A percentile compares a stretch with the other conserved stretches of the same genome.
phyloP scores from a whole-genome alignment of 306 rosid species.

The Citrullus colocynthis region DNA sequence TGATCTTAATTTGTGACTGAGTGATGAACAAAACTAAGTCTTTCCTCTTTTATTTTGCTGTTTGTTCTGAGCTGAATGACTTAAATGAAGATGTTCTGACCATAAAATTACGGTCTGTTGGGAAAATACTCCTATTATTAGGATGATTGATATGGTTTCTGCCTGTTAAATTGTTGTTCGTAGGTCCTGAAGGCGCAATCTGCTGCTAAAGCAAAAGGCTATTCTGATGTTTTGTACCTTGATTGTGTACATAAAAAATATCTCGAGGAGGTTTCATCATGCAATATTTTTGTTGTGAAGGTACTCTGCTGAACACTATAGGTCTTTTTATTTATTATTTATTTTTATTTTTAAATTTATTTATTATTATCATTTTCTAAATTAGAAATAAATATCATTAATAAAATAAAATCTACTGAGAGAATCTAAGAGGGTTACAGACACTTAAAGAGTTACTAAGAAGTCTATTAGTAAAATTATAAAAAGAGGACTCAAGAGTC shows the following conservation, averaged over 20 bases:
- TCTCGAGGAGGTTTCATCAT: conserved; percentile 96
- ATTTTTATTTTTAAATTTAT: neutral
- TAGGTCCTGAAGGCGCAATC: conserved; percentile 95
- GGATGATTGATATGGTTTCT: neutral
- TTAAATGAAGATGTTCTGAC: neutral
- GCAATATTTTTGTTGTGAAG: conserved; percentile 95
- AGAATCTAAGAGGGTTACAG: neutral
- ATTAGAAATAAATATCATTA: neutral
- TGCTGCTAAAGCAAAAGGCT: conserved; percentile 85
- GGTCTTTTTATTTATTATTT: neutral
- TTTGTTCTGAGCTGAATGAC: neutral
- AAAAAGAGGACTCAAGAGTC: neutral
- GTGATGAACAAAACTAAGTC: neutral
- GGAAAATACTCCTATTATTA: neutral
- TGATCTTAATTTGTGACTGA: neutral
- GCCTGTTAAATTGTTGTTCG: neutral
- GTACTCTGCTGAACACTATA: conserved; percentile 20
- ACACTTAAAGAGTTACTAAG: neutral
- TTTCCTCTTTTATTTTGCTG: neutral
- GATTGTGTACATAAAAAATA: conserved; percentile 84
- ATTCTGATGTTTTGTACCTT: conserved; percentile 85
- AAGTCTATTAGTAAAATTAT: neutral
- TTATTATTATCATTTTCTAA: neutral
- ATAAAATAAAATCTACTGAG: neutral
- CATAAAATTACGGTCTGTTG: neutral